Conservation (phyloP, 495 filamentous ascomycete species). For the Trichoderma asperelloides region DNA sequence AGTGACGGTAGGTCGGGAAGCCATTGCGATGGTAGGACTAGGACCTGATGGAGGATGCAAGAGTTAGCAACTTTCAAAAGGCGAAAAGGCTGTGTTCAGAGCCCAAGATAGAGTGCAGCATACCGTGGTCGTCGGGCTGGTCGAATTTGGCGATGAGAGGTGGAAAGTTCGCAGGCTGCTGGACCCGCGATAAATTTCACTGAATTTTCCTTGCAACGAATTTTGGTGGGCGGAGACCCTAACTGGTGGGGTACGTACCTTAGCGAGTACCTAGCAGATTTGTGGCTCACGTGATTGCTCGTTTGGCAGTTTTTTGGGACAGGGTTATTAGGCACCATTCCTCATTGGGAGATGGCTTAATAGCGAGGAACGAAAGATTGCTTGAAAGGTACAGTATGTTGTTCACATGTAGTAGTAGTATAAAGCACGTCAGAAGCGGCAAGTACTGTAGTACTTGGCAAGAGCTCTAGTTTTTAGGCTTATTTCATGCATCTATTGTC, state of each 20-base stretch:
- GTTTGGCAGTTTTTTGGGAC: not conserved
- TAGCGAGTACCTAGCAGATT: not conserved
- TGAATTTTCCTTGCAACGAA: slow-evolving; percentile 9
- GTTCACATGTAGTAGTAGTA: not conserved
- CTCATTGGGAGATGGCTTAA: not conserved
- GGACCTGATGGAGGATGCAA: not conserved
- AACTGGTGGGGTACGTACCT: slow-evolving; percentile 6
- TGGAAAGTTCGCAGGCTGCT: not conserved
- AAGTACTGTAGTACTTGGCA: not conserved
- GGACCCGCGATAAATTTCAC: slow-evolving; percentile 11
- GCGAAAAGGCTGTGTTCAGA: not conserved
- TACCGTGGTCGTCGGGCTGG: slow-evolving; percentile 10
- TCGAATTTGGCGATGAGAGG: slow-evolving; percentile 9
- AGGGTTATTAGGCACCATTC: not conserved
- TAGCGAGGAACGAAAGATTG: no score
- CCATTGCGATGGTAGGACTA: slow-evolving; percentile 51
- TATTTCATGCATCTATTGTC: not conserved
- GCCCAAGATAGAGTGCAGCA: not conserved
- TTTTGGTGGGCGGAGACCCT: slow-evolving; percentile 12
- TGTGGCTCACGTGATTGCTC: not conserved
- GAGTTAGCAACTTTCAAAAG: not conserved
- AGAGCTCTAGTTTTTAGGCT: not conserved
- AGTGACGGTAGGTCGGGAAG: slow-evolving; percentile 88
- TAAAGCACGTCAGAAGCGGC: not conserved
- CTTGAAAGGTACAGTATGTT: no score